Evolutionary conservation across 768 basidiomycete species (phyloP), one percentile per base, ranked within the genome.

Genomic region (Agaricus bisporus): DNA sequence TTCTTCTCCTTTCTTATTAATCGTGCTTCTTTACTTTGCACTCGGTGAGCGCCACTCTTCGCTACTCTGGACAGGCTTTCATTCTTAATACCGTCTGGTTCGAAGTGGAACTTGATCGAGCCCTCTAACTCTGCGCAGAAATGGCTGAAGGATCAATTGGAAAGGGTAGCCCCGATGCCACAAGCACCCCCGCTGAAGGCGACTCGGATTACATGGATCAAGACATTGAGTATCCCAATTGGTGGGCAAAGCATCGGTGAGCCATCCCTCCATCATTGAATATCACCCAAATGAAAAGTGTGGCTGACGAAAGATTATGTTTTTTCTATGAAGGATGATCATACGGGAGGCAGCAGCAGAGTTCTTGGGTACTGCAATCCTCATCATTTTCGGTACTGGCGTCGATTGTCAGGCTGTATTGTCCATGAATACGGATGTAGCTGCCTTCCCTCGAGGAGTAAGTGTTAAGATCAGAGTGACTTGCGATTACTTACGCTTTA

Each of bases 271-370:
- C 18, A 43, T 39, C 36, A 42, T 38, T 42, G 38, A 39, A 28
- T 36, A 26, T 36, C 36, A 43, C n/a, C 15, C 14, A 36, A 38
- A 41, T 29, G 4, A 14, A 14, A 48, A n/a, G 22, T 32, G 32
- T 6, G 1, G 35, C 12, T 41, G 22, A 26, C 14, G n/a, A 22
- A 12, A 5, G 17, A 41, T 35, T 26, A 52, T n/a, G 46, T 28
- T 17, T 32, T 17, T 47, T 43, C 18, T 14, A n/a, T 17, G 12
- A 8, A 54, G 53, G 15, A 32, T 48, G 46, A 54, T 54, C 26
- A 62, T 85, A 38, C 72, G 79, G 55, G 84, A 87, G 65, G 77
- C 82, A 14, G 75, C 73, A 26, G 85, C 82, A 14, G 85, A 86
- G 64, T 83, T 85, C 58, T 60, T 85, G 41, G 84, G 83, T 17